phyloP scores from a whole-genome alignment of 768 basidiomycete genomes.

The Lentinula guzmanii region DNA sequence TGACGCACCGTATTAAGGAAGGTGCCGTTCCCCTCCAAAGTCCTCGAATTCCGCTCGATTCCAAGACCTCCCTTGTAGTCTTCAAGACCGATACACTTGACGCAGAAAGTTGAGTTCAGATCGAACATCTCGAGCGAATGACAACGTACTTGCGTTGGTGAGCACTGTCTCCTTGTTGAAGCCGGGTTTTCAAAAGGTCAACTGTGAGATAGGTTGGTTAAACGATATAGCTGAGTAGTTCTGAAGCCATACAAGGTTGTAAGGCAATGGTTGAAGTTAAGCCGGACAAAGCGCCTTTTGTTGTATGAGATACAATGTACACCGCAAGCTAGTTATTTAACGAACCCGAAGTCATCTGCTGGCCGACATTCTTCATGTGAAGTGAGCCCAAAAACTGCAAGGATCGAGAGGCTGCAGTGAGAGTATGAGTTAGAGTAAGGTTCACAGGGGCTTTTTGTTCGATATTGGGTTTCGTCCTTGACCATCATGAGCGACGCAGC shows the following conservation, averaged over 20 bases:
- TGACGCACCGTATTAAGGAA: conserved; percentile 60
- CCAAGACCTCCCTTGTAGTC: conserved; percentile 52
- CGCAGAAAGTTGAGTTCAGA: background rate
- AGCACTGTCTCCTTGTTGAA: conserved; percentile 72
- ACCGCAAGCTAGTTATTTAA: background rate
- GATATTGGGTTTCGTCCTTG: background rate
- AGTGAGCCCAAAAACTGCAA: background rate
- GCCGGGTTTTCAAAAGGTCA: conserved; percentile 87
- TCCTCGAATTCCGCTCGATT: conserved; percentile 58
- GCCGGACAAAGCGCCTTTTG: conserved; percentile 70
- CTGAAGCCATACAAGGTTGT: conserved; percentile 58
- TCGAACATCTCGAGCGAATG: background rate
- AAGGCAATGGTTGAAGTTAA: conserved; percentile 68
- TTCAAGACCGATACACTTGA: conserved; percentile 36
- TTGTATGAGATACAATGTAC: background rate
- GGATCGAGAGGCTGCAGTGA: background rate
- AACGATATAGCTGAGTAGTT: background rate
- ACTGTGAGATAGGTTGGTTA: conserved; percentile 34
- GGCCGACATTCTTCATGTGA: conserved; percentile 61
- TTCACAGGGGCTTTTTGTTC: background rate
- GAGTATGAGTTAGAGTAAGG: background rate
- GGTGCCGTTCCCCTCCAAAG: conserved; percentile 88
- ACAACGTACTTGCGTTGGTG: conserved; percentile 26
- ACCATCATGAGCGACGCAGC: conserved; percentile 4
- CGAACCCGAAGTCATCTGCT: conserved; percentile 59